These are phyloP conservation scores for Sporisorium scitamineum DNA, from an alignment of 1,284 basidiomycete species.

Conservation along the genomic window DNA sequence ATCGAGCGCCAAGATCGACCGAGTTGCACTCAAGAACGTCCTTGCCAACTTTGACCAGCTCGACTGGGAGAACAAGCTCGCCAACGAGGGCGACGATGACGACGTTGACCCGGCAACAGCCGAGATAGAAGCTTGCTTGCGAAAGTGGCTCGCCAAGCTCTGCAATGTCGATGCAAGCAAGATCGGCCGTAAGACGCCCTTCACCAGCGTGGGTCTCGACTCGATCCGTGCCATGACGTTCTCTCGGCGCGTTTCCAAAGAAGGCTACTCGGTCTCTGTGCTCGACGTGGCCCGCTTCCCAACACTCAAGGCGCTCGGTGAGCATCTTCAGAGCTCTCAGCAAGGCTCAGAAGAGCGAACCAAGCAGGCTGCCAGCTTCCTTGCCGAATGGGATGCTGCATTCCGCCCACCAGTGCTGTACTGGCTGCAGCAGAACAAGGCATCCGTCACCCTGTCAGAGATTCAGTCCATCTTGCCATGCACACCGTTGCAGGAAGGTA, in stretches of 20 bases:
- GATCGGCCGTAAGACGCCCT: slow-evolving; percentile 58
- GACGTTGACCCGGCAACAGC: slow-evolving; percentile 22
- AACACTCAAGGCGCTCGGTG: slow-evolving; percentile 51
- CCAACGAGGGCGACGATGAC: slow-evolving; percentile 34
- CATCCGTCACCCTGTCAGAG: not conserved
- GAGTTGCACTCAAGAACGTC: slow-evolving; percentile 65
- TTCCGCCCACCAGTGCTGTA: slow-evolving; percentile 26
- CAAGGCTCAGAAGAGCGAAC: slow-evolving; percentile 25
- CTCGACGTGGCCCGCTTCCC: slow-evolving; percentile 65
- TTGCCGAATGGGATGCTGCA: slow-evolving; percentile 29
- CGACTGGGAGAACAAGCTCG: slow-evolving; percentile 62
- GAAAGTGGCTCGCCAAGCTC: slow-evolving; percentile 52
- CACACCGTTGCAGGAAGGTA: slow-evolving; percentile 62
- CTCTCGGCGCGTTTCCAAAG: slow-evolving; percentile 49
- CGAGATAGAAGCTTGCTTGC: slow-evolving; percentile 41
- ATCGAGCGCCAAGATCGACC: slow-evolving; percentile 70
- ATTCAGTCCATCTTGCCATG: slow-evolving; percentile 48
- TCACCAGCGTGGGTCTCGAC: slow-evolving; percentile 65
- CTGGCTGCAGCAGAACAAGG: slow-evolving; percentile 17
- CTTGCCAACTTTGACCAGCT: slow-evolving; percentile 59
- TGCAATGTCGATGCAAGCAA: slow-evolving; percentile 50
- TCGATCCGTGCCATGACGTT: slow-evolving; percentile 68
- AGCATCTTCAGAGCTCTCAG: slow-evolving; percentile 45
- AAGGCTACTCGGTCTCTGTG: slow-evolving; percentile 61
- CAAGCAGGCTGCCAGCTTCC: slow-evolving; percentile 22